Conservation (phyloP, 139 green algal genomes). For the Chlamydomonas sp. region DNA sequence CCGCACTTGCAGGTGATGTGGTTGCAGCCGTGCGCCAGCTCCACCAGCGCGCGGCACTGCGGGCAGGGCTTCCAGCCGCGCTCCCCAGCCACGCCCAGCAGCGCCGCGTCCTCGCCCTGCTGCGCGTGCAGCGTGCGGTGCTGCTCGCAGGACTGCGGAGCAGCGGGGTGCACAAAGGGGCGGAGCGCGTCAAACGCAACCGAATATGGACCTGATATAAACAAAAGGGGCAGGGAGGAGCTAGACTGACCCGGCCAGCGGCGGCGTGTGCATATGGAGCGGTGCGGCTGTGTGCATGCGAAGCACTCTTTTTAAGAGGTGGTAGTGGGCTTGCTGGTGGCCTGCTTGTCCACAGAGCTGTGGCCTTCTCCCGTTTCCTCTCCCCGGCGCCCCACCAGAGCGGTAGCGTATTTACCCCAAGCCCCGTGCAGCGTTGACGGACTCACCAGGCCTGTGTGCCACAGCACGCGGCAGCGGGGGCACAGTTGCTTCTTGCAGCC, state of each 20-base stretch:
- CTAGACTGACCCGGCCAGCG: neutral
- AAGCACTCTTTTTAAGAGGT: neutral
- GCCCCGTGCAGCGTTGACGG: neutral
- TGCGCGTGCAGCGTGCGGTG: neutral
- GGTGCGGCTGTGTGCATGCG: neutral
- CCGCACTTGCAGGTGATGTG: constrained; percentile 46
- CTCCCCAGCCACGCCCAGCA: constrained; percentile 19
- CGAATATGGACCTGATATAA: neutral
- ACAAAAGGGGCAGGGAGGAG: neutral
- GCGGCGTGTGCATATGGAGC: too few species aligned
- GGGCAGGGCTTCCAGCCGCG: constrained; percentile 39
- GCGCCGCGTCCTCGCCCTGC: constrained; percentile 7
- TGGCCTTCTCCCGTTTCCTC: too few species aligned
- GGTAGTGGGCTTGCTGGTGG: neutral
- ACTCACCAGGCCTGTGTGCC: constrained; percentile 27
- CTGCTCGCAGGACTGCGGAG: constrained; percentile 29
- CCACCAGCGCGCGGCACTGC: constrained; percentile 23
- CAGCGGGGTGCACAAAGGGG: neutral
- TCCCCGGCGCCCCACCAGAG: neutral
- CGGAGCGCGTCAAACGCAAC: neutral
- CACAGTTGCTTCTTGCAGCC: constrained; percentile 33
- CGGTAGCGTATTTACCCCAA: neutral
- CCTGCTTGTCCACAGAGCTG: neutral
- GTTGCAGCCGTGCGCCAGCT: constrained; percentile 42
- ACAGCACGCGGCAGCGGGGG: constrained; percentile 8